Evolutionary conservation across 2,329 filamentous ascomycete species (phyloP), one percentile per base, ranked within the genome.

Genomic region (Dactylella cylindrospora): DNA sequence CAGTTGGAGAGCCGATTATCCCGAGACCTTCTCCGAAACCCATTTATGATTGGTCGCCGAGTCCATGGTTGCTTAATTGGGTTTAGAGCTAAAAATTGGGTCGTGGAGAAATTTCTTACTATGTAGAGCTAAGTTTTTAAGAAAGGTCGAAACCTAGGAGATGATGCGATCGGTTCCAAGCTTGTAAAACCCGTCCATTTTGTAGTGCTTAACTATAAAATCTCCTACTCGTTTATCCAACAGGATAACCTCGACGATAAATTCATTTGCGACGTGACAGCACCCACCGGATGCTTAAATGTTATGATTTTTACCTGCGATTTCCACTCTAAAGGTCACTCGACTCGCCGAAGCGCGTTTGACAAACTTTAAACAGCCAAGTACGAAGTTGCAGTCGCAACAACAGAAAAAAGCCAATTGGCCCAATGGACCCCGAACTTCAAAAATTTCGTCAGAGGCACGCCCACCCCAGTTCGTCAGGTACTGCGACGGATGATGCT

Each of bases 391-490:
- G n/a, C n/a, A n/a, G n/a, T n/a, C n/a, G n/a, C n/a, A n/a, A n/a
- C n/a, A n/a, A n/a, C n/a, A n/a, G n/a, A n/a, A n/a, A n/a, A n/a
- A n/a, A n/a, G n/a, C n/a, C n/a, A n/a, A n/a, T n/a, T n/a, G n/a
- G 19, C 15, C 15, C 44, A 20, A 64, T 64, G 59, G 59, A 64
- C 19, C 33, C 38, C 10, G 51, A 51, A 44, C 59, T 64, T n/a
- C 59, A 57, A 28, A 55, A 51, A 23, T 51, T 57, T 45, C 52
- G 52, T 28, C 44, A 64, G 35, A 41, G 40, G 17, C 46, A 55
- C 39, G 17, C 31, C 20, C 13, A 33, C 26, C 25, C 36, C 28
- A 20, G 7, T 5, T 19, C 44, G 3, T 51, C 50, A 17, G 46
- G 33, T 22, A 15, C 19, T 12, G 26, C 33, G 13, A 31, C 47